Base-by-base conservation (phyloP, 1,139 yeast genomes). In the Saccharomyces hybrid region DNA sequence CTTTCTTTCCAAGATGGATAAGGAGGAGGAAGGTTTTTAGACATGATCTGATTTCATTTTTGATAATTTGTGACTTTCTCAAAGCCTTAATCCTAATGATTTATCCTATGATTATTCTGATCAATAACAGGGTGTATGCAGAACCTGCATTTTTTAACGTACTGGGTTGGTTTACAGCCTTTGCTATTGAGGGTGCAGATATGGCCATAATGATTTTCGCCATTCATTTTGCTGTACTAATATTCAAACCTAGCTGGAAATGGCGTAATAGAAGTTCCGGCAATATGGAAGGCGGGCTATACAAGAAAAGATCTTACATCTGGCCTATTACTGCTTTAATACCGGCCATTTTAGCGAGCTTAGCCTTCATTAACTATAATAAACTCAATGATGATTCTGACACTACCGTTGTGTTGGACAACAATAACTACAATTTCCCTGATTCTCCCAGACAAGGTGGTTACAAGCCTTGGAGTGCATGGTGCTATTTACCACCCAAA, bases 151-250 rank as follows among this genome's bases (percentile, higher is more conserved):
- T 87, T 61, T 83, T 88, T 63, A 84, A 86, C 65, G 83, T 84
- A 12, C 81, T 88, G 50, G 97, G 97, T 3, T 90, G 88, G 75
- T 84, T 89, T 70, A 86, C 96, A 0, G 88, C 95, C 1, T 77
- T 83, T 46, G 79, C 91, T 32, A 86, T 88, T 29, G 96, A 89
- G 69, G 96, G 96, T 14, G 90, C 95, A 2, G 97, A 90, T 71
- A 70, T 88, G 48, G 95, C 95, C 27, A 90, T 90, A 51, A 73
- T 89, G 49, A 79, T 88, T 34, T 86, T 90, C 71, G 96, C 97
- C 1, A 71, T 89, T 21, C 97, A 90, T 69, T 86, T 93, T 6
- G 89, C 84, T 47, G 69, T 90, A 49, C 73, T 89, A 32, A 85
- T 90, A 19, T 88, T 88, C 69, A 75, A 75, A 58, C 89, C 95